Evolutionary conservation across 305 asterid genomes (phyloP).

Genomic region (Fraxinus sp.): DNA sequence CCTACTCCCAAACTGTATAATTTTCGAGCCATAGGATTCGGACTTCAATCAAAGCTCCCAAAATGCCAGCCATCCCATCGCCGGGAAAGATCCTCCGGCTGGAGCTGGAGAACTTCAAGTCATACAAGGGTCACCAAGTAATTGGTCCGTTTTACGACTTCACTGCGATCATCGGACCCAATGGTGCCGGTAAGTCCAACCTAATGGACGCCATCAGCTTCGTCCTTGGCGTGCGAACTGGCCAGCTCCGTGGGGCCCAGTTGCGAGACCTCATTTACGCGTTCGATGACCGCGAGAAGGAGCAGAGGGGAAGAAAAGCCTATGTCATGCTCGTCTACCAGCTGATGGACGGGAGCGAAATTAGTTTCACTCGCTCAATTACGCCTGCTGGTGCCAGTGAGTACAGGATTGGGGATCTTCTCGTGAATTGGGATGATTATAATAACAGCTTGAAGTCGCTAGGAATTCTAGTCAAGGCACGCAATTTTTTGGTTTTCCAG

Average conservation of each 20-base stretch:
- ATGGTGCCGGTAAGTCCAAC: constrained; percentile 94
- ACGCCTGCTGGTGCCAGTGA: constrained; percentile 80
- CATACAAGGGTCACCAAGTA: constrained; percentile 84
- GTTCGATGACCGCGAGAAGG: constrained; percentile 82
- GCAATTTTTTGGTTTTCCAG: constrained; percentile 98
- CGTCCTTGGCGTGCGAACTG: constrained; percentile 96
- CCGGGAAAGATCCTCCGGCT: constrained; percentile 82
- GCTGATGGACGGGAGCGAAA: constrained; percentile 63
- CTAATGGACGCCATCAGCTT: constrained; percentile 98
- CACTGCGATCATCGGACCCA: constrained; percentile 94
- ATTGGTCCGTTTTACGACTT: constrained; percentile 94
- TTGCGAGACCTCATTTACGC: constrained; percentile 82
- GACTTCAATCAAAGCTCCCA: constrained; percentile 23
- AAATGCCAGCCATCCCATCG: constrained; percentile 46
- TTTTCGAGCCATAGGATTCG: constrained; percentile 25
- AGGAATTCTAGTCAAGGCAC: constrained; percentile 89
- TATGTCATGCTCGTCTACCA: constrained; percentile 76
- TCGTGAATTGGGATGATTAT: constrained; percentile 81
- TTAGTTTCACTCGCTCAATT: constrained; percentile 74
- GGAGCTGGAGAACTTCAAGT: constrained; percentile 87
- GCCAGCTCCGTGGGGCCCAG: constrained; percentile 94
- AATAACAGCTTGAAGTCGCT: constrained; percentile 66
- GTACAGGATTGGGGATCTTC: constrained; percentile 64
- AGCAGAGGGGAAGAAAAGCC: constrained; percentile 83
- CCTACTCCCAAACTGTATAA: constrained; percentile 31